These are phyloP conservation scores for Plasmodium coatneyi DNA, from an alignment of 169 alveolate genomes.

Conservation along the genomic window DNA sequence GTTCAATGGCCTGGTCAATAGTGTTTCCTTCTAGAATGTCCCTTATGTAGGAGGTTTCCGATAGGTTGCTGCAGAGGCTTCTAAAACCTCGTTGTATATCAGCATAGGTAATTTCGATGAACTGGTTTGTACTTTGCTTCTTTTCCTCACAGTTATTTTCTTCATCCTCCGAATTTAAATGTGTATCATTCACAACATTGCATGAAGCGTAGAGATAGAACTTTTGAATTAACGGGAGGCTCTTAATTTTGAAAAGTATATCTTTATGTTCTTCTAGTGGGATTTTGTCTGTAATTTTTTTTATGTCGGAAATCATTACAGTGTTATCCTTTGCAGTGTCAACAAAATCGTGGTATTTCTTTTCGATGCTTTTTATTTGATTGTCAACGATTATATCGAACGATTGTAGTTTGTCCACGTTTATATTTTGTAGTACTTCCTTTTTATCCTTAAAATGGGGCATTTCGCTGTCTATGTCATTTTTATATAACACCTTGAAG, in stretches of 20 bases:
- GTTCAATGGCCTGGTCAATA: constrained; percentile 63
- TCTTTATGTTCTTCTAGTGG: constrained; percentile 71
- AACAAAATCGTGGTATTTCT: constrained; percentile 13
- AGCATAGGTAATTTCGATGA: constrained; percentile 48
- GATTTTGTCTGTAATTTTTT: constrained; percentile 64
- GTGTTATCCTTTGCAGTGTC: constrained; percentile 11
- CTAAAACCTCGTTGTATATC: constrained; percentile 67
- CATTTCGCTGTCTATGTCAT: constrained; percentile 12
- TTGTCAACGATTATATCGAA: constrained; percentile 51
- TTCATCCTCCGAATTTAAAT: constrained; percentile 22
- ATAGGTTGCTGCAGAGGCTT: constrained; percentile 34
- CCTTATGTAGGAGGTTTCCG: constrained; percentile 51
- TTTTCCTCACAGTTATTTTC: not conserved
- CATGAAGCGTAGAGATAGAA: constrained; percentile 55
- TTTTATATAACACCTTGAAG: constrained; percentile 61
- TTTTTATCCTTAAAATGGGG: constrained; percentile 40
- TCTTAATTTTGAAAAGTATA: constrained; percentile 46
- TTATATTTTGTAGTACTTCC: constrained; percentile 38
- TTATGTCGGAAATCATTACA: constrained; percentile 66
- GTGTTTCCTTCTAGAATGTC: constrained; percentile 66
- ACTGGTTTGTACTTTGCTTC: constrained; percentile 4
- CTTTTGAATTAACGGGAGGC: constrained; percentile 65
- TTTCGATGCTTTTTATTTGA: constrained; percentile 57
- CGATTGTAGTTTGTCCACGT: constrained; percentile 34
- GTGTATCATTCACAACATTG: constrained; percentile 48